These are phyloP conservation scores for Favolaschia claudopus DNA, from an alignment of 768 basidiomycete species.

Conservation along the genomic window DNA sequence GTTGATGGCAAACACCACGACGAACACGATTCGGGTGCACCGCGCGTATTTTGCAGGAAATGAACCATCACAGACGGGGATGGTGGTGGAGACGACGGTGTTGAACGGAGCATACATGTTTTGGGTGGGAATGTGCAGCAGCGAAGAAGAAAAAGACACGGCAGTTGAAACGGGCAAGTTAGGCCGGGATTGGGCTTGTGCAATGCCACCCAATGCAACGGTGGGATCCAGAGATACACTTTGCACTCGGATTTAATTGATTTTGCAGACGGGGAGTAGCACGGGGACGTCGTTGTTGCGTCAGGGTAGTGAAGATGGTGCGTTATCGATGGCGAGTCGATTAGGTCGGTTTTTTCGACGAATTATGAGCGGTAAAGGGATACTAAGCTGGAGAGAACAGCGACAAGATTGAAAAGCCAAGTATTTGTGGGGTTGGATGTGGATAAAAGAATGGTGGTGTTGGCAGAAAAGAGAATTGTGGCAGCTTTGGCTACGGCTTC, in stretches of 20 bases:
- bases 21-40: slow-evolving; percentile 48
- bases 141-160: slow-evolving; percentile 51
- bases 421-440: slow-evolving; percentile 69
- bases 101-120: slow-evolving; percentile 82
- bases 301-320: slow-evolving; percentile 64
- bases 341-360: slow-evolving; percentile 66
- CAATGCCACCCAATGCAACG: slow-evolving; percentile 67
- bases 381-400: slow-evolving; percentile 42
- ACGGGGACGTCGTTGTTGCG: slow-evolving; percentile 71
- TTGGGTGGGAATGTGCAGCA: slow-evolving; percentile 72
- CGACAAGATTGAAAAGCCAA: slow-evolving; percentile 67
- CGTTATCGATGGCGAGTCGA: slow-evolving; percentile 79
- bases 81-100: slow-evolving; percentile 71
- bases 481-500: slow-evolving; percentile 30
- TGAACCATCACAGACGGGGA: slow-evolving; percentile 59
- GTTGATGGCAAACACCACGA: slow-evolving; percentile 1
- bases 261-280: slow-evolving; percentile 29
- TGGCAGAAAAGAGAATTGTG: slow-evolving; percentile 69
- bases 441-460: slow-evolving; percentile 55
- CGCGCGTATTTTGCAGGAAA: slow-evolving; percentile 58
- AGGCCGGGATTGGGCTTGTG: slow-evolving; percentile 83
- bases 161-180: slow-evolving; percentile 65
- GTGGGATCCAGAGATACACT: slow-evolving; percentile 18
- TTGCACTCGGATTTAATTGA: not conserved
- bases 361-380: not conserved